Conservation (phyloP, 805 yeast species). For the Candida qinlingensis region DNA sequence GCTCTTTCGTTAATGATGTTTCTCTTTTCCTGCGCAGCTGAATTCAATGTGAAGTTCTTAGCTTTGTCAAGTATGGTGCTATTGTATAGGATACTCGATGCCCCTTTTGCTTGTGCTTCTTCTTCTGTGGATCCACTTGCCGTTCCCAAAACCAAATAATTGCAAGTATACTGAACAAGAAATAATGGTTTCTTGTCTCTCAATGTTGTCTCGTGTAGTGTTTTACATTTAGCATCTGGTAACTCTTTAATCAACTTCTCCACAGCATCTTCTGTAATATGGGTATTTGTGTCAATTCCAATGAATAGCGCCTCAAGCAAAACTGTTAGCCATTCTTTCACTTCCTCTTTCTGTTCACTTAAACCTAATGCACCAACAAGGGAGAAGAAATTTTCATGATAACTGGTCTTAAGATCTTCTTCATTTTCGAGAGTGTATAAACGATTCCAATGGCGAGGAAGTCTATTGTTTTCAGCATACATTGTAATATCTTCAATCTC, state of each 20-base stretch:
- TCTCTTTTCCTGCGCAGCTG: conserved; percentile 1
- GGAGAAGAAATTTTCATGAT: conserved; percentile 8
- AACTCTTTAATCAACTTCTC: neutral
- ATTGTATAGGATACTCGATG: conserved; percentile 2
- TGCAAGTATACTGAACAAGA: conserved; percentile 1
- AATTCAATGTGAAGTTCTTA: neutral
- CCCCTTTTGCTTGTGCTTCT: conserved; percentile 1
- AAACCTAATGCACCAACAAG: conserved; percentile 6
- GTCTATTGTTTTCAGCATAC: conserved; percentile 1
- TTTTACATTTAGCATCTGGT: neutral
- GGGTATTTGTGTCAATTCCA: neutral
- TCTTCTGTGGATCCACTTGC: conserved; percentile 2
- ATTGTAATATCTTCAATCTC: conserved; percentile 3
- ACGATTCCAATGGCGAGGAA: conserved; percentile 4
- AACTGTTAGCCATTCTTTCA: conserved; percentile 7
- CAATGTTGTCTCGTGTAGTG: neutral
- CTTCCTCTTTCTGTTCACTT: neutral
- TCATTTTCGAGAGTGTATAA: conserved; percentile 1
- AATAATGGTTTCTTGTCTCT: neutral
- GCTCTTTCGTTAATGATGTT: neutral
- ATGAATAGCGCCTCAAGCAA: conserved; percentile 7
- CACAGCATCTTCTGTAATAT: neutral
- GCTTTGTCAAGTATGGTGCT: conserved; percentile 1
- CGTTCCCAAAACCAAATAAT: conserved; percentile 1
- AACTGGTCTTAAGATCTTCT: neutral